phyloP scores from a whole-genome alignment of 108 stramenopile genomes.

The Aureococcus anophagefferens region DNA sequence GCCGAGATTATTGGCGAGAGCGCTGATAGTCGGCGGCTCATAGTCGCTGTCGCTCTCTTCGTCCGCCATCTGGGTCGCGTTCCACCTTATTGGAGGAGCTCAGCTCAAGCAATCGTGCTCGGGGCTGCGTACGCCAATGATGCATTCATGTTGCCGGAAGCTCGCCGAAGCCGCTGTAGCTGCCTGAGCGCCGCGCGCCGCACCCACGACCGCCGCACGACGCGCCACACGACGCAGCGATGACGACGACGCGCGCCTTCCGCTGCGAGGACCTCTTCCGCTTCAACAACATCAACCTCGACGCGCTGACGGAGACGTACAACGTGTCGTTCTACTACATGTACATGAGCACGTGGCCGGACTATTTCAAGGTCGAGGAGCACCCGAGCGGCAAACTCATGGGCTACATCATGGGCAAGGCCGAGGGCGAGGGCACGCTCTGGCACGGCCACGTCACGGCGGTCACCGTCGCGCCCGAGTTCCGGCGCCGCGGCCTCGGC shows the following conservation, averaged over 20 bases:
- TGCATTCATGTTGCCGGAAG: too few relatives aligned
- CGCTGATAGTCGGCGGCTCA: too few relatives aligned
- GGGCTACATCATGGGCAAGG: slow-evolving; percentile 60
- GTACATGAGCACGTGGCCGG: slow-evolving; percentile 89
- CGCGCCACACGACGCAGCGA: too few relatives aligned
- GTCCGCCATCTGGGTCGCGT: too few relatives aligned
- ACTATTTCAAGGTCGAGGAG: slow-evolving; percentile 77
- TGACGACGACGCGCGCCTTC: slow-evolving; percentile 81
- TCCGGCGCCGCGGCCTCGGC: slow-evolving; percentile 75
- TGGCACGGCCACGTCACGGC: slow-evolving; percentile 99
- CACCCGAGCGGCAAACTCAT: slow-evolving; percentile 61
- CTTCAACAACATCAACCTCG: slow-evolving; percentile 97
- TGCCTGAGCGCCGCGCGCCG: too few relatives aligned
- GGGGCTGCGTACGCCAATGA: too few relatives aligned
- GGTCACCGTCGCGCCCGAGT: slow-evolving; percentile 86
- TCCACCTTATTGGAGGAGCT: too few relatives aligned
- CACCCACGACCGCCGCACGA: too few relatives aligned
- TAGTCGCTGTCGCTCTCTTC: too few relatives aligned
- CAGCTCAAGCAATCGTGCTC: too few relatives aligned
- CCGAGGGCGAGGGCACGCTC: slow-evolving; percentile 75
- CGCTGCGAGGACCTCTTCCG: slow-evolving; percentile 80
- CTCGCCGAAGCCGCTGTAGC: too few relatives aligned
- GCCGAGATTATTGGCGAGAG: too few relatives aligned
- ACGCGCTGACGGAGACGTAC: slow-evolving; percentile 86
- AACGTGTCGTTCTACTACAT: slow-evolving; percentile 76